These are phyloP conservation scores for Boletus vermiculosoides DNA, from an alignment of 768 basidiomycete genomes.

Conservation along the genomic window DNA sequence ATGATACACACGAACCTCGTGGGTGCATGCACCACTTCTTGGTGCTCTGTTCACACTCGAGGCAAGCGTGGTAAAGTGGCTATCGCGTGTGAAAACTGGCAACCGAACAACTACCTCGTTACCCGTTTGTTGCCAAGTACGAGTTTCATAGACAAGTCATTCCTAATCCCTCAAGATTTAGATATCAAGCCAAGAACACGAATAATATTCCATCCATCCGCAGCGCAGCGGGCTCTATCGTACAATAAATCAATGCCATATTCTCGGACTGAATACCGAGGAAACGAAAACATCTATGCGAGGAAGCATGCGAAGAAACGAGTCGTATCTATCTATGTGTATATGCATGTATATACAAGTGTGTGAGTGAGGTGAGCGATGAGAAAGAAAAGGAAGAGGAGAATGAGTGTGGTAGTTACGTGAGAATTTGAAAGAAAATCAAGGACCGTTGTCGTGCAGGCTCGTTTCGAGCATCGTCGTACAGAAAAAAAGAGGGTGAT, in stretches of 20 bases:
- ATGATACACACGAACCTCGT: slow-evolving; percentile 10
- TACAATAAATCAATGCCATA: slow-evolving; percentile 39
- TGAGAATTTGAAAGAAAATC: slow-evolving; percentile 2
- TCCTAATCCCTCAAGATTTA: not conserved
- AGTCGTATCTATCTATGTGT: slow-evolving; percentile 35
- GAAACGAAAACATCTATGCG: slow-evolving; percentile 26
- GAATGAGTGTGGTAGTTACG: slow-evolving; percentile 29
- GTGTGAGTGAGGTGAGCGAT: slow-evolving; percentile 27
- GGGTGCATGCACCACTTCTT: not conserved
- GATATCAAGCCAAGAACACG: slow-evolving; percentile 24
- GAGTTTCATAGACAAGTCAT: slow-evolving; percentile 8
- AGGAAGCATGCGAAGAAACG: slow-evolving; percentile 24
- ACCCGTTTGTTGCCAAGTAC: slow-evolving; percentile 16
- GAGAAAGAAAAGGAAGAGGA: slow-evolving; percentile 4
- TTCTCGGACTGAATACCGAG: slow-evolving; percentile 21
- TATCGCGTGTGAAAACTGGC: slow-evolving; percentile 3
- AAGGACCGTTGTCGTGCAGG: slow-evolving; percentile 27
- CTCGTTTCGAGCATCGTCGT: slow-evolving; percentile 18
- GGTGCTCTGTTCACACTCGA: not conserved
- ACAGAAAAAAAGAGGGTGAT: slow-evolving; percentile 2
- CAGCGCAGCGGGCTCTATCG: slow-evolving; percentile 26
- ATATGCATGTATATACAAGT: slow-evolving; percentile 39
- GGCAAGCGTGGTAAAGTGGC: not conserved
- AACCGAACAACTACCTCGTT: not conserved
- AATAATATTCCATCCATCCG: slow-evolving; percentile 36